phyloP scores from a whole-genome alignment of 495 filamentous ascomycete species.

The Aspergillus carlsbadensis region DNA sequence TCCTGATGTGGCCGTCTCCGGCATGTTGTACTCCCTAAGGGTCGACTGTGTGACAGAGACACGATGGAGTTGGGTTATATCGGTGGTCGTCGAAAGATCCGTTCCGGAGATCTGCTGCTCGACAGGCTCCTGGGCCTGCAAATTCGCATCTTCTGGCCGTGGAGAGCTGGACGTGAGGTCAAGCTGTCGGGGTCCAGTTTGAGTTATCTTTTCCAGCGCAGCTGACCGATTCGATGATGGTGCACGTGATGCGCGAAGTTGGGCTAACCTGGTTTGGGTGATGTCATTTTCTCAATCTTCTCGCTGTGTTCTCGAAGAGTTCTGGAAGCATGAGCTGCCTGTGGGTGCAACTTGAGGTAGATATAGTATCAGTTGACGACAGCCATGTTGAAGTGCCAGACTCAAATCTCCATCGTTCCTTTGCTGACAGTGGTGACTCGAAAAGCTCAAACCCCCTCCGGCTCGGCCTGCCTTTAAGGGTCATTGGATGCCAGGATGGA shows the following conservation, averaged over 20 bases:
- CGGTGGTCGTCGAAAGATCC: neutral
- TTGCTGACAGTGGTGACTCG: neutral
- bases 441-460: neutral
- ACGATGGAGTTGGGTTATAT: neutral
- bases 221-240: conserved; percentile 1
- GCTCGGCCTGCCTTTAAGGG: conserved; percentile 7
- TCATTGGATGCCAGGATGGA: neutral
- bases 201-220: neutral
- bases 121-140: neutral
- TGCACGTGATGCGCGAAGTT: conserved; percentile 17
- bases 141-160: conserved; percentile 5
- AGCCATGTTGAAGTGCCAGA: neutral
- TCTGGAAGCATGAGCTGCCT: too few species aligned
- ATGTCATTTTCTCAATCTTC: conserved; percentile 14
- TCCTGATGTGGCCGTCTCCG: neutral
- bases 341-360: too few species aligned
- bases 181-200: neutral
- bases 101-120: neutral
- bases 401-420: neutral
- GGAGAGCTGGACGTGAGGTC: neutral
- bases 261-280: conserved; percentile 21
- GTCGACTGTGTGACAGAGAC: neutral
- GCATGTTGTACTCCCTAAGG: conserved; percentile 2
- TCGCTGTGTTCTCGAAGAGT: too few species aligned
- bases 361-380: neutral